Evolutionary conservation across 2,329 filamentous ascomycete genomes (phyloP), one percentile per base, ranked within the genome.

Genomic region (Dichotomopilus funicola): DNA sequence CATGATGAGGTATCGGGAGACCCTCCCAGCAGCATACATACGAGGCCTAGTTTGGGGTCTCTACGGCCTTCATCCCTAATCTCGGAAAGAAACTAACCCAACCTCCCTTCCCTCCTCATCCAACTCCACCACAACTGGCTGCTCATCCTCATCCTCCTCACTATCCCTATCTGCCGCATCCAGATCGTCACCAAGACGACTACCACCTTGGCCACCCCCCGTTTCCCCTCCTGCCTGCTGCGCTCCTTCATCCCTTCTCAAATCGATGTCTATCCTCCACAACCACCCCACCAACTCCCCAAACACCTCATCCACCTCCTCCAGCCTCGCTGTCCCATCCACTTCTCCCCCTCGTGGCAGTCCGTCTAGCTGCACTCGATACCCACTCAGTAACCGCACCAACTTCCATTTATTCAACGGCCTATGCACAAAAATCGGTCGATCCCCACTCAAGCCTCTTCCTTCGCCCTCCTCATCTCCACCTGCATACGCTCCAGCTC

Each of bases 351-450:
- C 66, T 5, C 71, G 65, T 3, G 81, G 63, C 35, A 73, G 61
- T 62, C 80, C 78, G 40, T 78, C 72, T 8, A 85, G 68, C 7
- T 76, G 75, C 2, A 75, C 72, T 61, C 79, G 81, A 71, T 83
- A 86, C 8, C 76, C 70, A 0, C 73, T 77, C 45, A 86, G 70
- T 5, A 77, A 3, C 19, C 19, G 19, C 19, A 27, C 19, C 19
- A 85, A 65, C 33, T 60, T 62, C 7, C 49, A 57, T 42, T 63
- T 67, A 53, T 67, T 62, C 12, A 63, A 65, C 0, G 70, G 69
- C 53, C 68, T 65, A 54, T 64, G 59, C 31, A 73, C 69, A 13
- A 74, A 65, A 11, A 74, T 35, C 5, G 52, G 43, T 13, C 55
- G 56, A 7, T 64, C 59, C 12, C 46, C 19, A 33, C 48, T 57